Percentiles rank a stretch among this genome's conserved stretches.
Evolutionary conservation across 371 early-diverging fungal genomes (phyloP).

Genomic region (Apophysomyces trapeziformis): DNA sequence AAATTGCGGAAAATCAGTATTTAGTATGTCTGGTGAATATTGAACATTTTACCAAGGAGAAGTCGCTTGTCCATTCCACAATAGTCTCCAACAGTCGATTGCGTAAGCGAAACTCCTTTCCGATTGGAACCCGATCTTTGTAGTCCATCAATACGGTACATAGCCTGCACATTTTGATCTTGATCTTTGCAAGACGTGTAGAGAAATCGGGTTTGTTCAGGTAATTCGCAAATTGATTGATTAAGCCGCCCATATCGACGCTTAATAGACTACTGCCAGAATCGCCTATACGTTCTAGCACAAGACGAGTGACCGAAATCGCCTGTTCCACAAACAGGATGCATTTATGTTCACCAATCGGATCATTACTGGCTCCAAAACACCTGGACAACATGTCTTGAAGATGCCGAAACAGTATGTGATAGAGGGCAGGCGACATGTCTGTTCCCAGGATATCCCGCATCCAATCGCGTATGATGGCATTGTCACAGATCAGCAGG

Average conservation of each 20-base stretch:
- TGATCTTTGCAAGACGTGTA: conserved; percentile 73
- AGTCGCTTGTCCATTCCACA: conserved; percentile 90
- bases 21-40: background rate
- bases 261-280: conserved; percentile 69
- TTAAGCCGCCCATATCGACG: conserved; percentile 82
- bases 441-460: conserved; percentile 89
- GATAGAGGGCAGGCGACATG: conserved; percentile 81
- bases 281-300: conserved; percentile 82
- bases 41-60: conserved; percentile 50
- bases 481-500: conserved; percentile 82
- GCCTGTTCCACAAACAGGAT: conserved; percentile 91
- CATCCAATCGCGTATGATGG: conserved; percentile 88
- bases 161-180: conserved; percentile 85
- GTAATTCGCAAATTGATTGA: conserved; percentile 80
- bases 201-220: conserved; percentile 74
- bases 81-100: conserved; percentile 83
- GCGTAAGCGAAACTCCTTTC: conserved; percentile 87
- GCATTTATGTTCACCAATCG: conserved; percentile 75
- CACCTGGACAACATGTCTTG: conserved; percentile 77
- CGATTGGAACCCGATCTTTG: conserved; percentile 77
- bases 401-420: conserved; percentile 83
- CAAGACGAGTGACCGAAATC: conserved; percentile 82
- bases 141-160: conserved; percentile 82
- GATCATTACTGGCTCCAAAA: conserved; percentile 79
- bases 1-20: background rate